Evolutionary conservation across 2,329 filamentous ascomycete species (phyloP).

Genomic region (Bipolaris victoriae): DNA sequence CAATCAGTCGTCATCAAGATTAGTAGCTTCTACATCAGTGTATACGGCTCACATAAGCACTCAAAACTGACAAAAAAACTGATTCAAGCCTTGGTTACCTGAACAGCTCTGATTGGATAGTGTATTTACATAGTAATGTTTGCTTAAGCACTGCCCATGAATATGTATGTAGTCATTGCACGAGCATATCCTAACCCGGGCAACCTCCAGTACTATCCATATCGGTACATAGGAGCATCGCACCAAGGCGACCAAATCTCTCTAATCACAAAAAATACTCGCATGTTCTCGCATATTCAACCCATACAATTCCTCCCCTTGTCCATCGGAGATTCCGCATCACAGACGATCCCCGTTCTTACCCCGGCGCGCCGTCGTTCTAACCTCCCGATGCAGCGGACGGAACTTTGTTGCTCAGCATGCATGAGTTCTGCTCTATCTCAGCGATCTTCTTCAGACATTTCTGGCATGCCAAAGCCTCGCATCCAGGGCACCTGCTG

Average conservation of each 20-base stretch:
- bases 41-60: no score
- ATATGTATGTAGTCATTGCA: not conserved
- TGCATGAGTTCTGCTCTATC: slow-evolving; percentile 6
- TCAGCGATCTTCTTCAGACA: slow-evolving; percentile 9
- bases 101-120: not conserved
- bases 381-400: slow-evolving; percentile 7
- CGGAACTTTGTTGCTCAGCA: not conserved
- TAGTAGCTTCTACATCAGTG: no score
- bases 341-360: not conserved
- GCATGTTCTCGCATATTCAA: not conserved
- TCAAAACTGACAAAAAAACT: no score
- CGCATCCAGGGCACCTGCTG: slow-evolving; percentile 18
- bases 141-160: not conserved
- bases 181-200: not conserved
- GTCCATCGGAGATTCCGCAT: no score
- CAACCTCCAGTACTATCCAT: not conserved
- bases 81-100: no score
- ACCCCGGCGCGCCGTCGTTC: not conserved
- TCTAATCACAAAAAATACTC: not conserved
- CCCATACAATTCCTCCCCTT: no score
- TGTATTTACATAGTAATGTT: not conserved
- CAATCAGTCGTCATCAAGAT: no score
- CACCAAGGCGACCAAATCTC: not conserved
- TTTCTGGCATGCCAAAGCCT: slow-evolving; percentile 21
- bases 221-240: not conserved